A percentile compares a stretch with the other conserved stretches of the same genome.
Evolutionary conservation across 202 grass and related monocot species (phyloP).

Genomic region (Brachypodium distachyon): DNA sequence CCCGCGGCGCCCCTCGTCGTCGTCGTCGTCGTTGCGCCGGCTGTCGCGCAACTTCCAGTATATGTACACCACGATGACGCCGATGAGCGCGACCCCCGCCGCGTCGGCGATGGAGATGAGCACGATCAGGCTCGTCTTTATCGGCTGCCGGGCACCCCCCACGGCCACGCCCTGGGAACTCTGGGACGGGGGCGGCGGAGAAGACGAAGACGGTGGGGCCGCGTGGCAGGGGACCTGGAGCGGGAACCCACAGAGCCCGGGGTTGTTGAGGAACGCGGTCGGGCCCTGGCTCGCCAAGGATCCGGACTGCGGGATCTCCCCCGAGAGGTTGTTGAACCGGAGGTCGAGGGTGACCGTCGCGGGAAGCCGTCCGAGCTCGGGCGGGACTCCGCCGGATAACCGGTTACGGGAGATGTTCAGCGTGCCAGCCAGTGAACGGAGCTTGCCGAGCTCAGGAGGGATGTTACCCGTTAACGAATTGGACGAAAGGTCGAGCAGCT

Average conservation of each 20-base stretch:
- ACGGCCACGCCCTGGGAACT: neutral
- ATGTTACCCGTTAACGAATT: conserved; percentile 45
- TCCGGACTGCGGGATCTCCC: conserved; percentile 58
- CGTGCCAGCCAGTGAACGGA: conserved; percentile 40
- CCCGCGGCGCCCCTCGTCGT: neutral
- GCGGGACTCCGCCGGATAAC: conserved; percentile 46
- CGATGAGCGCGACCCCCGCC: conserved; percentile 47
- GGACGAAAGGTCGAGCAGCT: conserved; percentile 60
- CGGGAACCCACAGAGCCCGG: conserved; percentile 54
- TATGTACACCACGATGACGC: conserved; percentile 47
- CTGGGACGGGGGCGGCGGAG: neutral
- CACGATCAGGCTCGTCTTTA: conserved; percentile 41
- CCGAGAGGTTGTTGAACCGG: conserved; percentile 62
- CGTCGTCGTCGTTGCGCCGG: neutral
- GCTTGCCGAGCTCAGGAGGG: conserved; percentile 41
- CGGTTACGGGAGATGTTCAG: conserved; percentile 63
- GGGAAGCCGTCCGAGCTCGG: conserved; percentile 34
- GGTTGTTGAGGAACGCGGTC: conserved; percentile 64
- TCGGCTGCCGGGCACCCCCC: neutral
- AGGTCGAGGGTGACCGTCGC: conserved; percentile 59
- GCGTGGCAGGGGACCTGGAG: conserved; percentile 57
- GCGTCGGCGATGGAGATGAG: conserved; percentile 59
- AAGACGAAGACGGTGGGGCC: neutral
- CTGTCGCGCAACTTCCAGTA: conserved; percentile 73
- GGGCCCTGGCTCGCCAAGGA: conserved; percentile 64